Evolutionary conservation across 2,329 filamentous ascomycete species (phyloP), one percentile per base, ranked within the genome.

Genomic region (Penicillium italicum): DNA sequence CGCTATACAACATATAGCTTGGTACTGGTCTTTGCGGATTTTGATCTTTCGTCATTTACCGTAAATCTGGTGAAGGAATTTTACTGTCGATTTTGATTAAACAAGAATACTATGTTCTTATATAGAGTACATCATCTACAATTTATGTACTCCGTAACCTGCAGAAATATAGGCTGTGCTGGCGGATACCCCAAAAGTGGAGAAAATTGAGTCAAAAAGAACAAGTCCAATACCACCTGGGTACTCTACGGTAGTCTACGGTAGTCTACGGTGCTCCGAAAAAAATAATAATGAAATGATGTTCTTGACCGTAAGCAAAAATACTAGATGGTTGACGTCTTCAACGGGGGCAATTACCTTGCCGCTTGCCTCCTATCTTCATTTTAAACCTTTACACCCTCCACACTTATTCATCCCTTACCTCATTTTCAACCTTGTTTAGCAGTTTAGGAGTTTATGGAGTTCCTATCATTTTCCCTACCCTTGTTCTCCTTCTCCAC

Each of bases 1-100:
- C 31, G 53, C 57, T 56, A 60, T 40, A 33, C 45, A 53, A 53
- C 47, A 60, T 40, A 33, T 48, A 53, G 56, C 47, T 54, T 50
- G 34, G 52, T 41, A 37, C 56, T 50, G 28, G 45, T 53, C 46
- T 53, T 34, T 37, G 38, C 14, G 28, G 28, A 24, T 33, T 49
- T 28, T 18, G 46, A 26, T 43, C 26, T 28, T 24, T 42, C 10
- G 28, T 26, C 24, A 24, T 22, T 31, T 44, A 26, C 24, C 22
- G 28, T 7, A 22, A 40, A 41, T 7, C 41, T 33, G 41, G 8
- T 31, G 22, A 28, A 37, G 38, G 38, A 38, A 36, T 38, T 48
- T 18, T 18, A 16, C 10, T 28, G 4, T 4, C 2, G 9, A 3
- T 18, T 28, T 20, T 16, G 12, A 12, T 3, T 18, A 10, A 8